Evolutionary conservation across 306 rosid species (phyloP).

Genomic region (Sicyos baderoa): DNA sequence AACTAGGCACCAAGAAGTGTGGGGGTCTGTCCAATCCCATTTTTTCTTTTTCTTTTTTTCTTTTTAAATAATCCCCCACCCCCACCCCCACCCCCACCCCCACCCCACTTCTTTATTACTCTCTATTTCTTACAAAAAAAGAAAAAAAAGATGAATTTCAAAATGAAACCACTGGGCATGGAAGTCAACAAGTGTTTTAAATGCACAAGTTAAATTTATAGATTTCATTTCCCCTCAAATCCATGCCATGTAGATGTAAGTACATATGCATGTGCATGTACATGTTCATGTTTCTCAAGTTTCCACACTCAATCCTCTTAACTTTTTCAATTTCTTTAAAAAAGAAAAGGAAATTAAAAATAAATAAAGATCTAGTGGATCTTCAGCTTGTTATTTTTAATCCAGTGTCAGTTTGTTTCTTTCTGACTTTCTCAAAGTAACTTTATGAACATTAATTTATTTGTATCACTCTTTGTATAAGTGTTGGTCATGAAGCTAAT

Average conservation of each 20-base stretch:
- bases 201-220: constrained; percentile 7
- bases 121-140: not conserved
- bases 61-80: constrained; percentile 6
- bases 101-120: not conserved
- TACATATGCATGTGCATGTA: not conserved
- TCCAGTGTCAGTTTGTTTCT: constrained; percentile 9
- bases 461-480: constrained; percentile 6
- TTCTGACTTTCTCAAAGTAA: constrained; percentile 15
- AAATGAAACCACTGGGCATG: constrained; percentile 8
- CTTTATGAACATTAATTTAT: constrained; percentile 11
- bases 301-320: constrained; percentile 7
- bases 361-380: constrained; percentile 10
- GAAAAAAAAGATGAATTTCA: not conserved
- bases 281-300: constrained; percentile 17
- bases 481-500: constrained; percentile 2
- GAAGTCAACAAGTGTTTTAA: constrained; percentile 18
- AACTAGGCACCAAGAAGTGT: not conserved
- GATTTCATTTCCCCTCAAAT: not conserved
- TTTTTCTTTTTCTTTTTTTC: not conserved
- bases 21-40: not conserved
- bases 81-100: not conserved
- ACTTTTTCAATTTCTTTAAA: not conserved
- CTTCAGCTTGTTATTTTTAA: constrained; percentile 13
- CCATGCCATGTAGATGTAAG: constrained; percentile 9
- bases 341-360: too few relatives aligned